phyloP scores from a whole-genome alignment of 163 green algal species.

The Coccomyxa subellipsoidea region DNA sequence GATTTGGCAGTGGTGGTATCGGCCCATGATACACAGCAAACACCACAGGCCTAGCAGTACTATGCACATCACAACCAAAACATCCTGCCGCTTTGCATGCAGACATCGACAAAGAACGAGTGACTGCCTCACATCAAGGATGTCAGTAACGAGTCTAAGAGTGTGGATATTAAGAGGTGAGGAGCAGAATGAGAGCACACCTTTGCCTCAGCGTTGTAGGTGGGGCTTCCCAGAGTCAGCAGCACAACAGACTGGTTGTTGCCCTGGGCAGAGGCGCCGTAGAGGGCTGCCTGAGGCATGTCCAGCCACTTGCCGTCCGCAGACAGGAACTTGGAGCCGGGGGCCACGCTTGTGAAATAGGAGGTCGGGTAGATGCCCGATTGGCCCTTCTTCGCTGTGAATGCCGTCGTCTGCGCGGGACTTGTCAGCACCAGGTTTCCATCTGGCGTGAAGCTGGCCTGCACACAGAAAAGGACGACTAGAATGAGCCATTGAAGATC shows the following conservation, averaged over 20 bases:
- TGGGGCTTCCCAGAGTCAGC: neutral
- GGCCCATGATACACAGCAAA: no score
- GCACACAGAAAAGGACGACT: neutral
- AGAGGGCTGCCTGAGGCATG: neutral
- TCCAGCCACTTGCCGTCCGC: neutral
- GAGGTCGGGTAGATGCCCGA: neutral
- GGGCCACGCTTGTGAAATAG: neutral
- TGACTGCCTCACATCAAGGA: no score
- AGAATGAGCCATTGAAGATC: neutral
- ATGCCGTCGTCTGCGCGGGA: neutral
- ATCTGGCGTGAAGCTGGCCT: neutral
- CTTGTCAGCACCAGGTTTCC: neutral
- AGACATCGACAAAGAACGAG: no score
- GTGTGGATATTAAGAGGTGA: no score
- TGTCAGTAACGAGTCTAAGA: no score
- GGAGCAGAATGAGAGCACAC: neutral
- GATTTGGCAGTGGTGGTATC: no score
- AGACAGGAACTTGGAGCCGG: neutral
- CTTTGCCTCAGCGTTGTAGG: neutral
- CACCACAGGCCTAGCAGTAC: no score
- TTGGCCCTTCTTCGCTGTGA: neutral
- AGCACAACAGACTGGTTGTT: neutral
- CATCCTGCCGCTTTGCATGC: no score
- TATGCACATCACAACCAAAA: no score
- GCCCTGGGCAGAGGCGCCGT: neutral